Base-by-base conservation (phyloP, 2,329 filamentous ascomycete species). In the Penicillium sp. region DNA sequence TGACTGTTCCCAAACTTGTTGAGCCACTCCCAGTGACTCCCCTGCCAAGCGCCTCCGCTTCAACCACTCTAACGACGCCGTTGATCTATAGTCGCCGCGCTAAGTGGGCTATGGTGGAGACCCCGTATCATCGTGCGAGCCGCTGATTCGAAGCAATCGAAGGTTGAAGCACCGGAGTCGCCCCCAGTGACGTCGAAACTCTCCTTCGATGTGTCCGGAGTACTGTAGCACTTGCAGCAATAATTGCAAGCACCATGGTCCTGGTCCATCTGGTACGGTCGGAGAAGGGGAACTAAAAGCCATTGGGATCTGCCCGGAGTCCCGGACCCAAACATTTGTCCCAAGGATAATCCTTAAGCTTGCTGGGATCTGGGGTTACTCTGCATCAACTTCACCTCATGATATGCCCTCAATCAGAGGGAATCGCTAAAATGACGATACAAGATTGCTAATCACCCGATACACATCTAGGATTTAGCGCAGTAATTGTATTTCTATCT, bases 1-100 rank as follows among this genome's bases (percentile, higher is more conserved):
- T 44, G 38, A 6, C 24, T 24, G 15, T 13, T 30, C 35, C 26
- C 53, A 35, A 47, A 10, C 28, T 37, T 49, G n/a, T 22, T 10
- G 51, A 28, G 22, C 54, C 54, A 63, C 40, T 61, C 62, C 64
- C 4, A 26, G 30, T 28, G 40, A 63, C 38, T 61, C 62, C 64
- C 64, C 64, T 66, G 65, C 64, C 65, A 68, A 66, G 65, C 37
- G 60, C 58, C 53, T 57, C 42, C 54, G 62, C 57, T 51, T 50
- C 53, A 42, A 47, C 42, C 55, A 22, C 35, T 51, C 62, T 62
- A 59, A 53, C 50, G 56, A 66, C 60, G 64, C 62, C 60, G 65
- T 63, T 58, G 60, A 66, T 65, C 57, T 66, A 62, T 65, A 66
- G 65, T 65, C 58, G 26, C 45, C 44, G 47, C 47, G n/a, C 57